These are phyloP conservation scores for Dryas alaskensis DNA, from an alignment of 306 rosid genomes.

Conservation along the genomic window DNA sequence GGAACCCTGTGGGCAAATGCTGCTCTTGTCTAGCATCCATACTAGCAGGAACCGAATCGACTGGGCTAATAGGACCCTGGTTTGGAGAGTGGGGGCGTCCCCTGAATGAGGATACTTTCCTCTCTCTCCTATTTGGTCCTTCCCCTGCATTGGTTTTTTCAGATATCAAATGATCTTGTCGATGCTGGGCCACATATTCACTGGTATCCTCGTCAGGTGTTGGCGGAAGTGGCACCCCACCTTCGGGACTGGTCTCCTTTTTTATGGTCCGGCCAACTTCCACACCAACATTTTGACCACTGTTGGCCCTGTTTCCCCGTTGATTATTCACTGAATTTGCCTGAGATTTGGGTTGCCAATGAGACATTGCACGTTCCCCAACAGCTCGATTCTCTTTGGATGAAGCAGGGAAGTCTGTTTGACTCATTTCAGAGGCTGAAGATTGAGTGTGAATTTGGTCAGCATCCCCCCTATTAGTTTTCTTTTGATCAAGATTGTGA, in stretches of 20 bases:
- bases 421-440: slow-evolving; percentile 44
- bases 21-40: slow-evolving; percentile 61
- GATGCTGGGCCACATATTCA: slow-evolving; percentile 31
- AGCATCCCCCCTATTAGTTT: slow-evolving; percentile 29
- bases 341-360: slow-evolving; percentile 88
- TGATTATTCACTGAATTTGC: slow-evolving; percentile 40
- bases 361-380: slow-evolving; percentile 56
- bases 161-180: slow-evolving; percentile 39
- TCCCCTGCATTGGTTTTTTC: slow-evolving; percentile 43
- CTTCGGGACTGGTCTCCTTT: slow-evolving; percentile 35
- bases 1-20: slow-evolving; percentile 50
- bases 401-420: slow-evolving; percentile 39
- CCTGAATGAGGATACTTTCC: slow-evolving; percentile 43
- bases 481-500: slow-evolving; percentile 56
- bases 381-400: slow-evolving; percentile 57
- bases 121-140: slow-evolving; percentile 53
- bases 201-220: slow-evolving; percentile 32
- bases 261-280: slow-evolving; percentile 35
- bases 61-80: slow-evolving; percentile 35
- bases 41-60: slow-evolving; percentile 42
- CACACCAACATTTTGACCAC: slow-evolving; percentile 40
- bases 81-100: slow-evolving; percentile 55
- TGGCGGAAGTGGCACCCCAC: slow-evolving; percentile 28
- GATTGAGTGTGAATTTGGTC: slow-evolving; percentile 40
- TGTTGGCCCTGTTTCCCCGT: slow-evolving; percentile 36